These are phyloP conservation scores for Pyricularia sp. DNA, from an alignment of 2,329 filamentous ascomycete genomes.

Conservation along the genomic window DNA sequence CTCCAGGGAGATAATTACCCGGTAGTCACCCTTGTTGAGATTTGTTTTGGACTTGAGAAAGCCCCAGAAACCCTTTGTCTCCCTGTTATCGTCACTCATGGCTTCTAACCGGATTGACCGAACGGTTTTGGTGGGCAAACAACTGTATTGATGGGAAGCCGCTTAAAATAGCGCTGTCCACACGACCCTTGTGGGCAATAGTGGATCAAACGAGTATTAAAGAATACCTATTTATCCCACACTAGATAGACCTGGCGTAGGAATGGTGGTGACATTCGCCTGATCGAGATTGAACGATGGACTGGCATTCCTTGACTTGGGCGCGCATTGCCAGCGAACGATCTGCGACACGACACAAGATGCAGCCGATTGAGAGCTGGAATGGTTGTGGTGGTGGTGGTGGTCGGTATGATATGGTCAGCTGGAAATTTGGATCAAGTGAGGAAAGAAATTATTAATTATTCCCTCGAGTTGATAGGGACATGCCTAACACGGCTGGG, in stretches of 20 bases:
- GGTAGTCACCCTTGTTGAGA: neutral
- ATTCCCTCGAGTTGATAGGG: neutral
- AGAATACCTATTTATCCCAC: neutral
- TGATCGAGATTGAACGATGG: neutral
- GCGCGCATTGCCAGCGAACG: neutral
- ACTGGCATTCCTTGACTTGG: neutral
- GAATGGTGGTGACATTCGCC: neutral
- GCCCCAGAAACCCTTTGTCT: slow-evolving; percentile 3
- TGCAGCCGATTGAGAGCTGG: neutral
- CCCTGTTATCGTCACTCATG: slow-evolving; percentile 1
- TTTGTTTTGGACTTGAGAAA: slow-evolving; percentile 2
- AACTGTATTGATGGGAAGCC: neutral
- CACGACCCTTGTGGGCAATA: neutral
- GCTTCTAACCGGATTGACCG: neutral
- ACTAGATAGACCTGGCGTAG: neutral
- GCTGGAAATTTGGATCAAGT: neutral
- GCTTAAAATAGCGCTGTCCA: neutral
- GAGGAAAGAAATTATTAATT: neutral
- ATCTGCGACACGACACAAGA: neutral
- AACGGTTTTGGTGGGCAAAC: neutral
- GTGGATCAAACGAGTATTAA: neutral
- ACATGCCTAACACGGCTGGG: neutral
- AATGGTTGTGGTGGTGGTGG: neutral
- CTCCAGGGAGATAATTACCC: neutral
- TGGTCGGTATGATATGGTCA: neutral